Evolutionary conservation across 208 protist genomes (phyloP), one percentile per base, ranked within the genome.

Genomic region (Trypanosoma theileri): DNA sequence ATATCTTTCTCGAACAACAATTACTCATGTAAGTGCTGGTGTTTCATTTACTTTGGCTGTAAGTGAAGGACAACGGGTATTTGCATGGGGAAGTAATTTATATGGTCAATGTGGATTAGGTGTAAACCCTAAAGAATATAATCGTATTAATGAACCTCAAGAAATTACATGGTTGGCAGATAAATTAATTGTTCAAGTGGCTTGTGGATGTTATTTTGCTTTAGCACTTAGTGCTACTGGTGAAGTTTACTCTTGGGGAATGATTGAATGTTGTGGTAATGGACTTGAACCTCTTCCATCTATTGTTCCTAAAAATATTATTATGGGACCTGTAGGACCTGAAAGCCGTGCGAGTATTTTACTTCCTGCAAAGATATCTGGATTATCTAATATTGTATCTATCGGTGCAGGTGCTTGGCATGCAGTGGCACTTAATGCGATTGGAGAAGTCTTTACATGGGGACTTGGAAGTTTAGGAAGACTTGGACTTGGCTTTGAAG

Each of bases 41-140:
- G 53, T 67, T 65, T 57, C 48, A n/a, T 73, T 79, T 59, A 44
- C 57, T 14, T 21, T 67, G 73, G 84, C 82, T 35, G 77, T 94
- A 56, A 81, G 71, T n/a, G 84, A 92, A 59, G 73, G 78, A 57
- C 81, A 94, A 57, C 81, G 83, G 17, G 82, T 94, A 48, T 94
- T 82, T 56, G 54, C 81, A 24, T 94, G 89, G 86, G 89, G 89
- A 64, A 94, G 84, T 77, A 94, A 94, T 71, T 86, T 76, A 66
- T 85, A 88, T 65, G 84, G 74, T 41, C 89, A 94, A 75, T 86
- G 85, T 71, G 89, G 85, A 55, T 69, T 92, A 75, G 89, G 86
- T 59, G 63, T 89, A 7, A 79, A 89, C 59, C 86, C 86, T 12
- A 69, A 69, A 53, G 80, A 85, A 68, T 67, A 74, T 57, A 65